Base-by-base conservation (phyloP, 2,329 filamentous ascomycete species). In the Hyphodiscus sp. region DNA sequence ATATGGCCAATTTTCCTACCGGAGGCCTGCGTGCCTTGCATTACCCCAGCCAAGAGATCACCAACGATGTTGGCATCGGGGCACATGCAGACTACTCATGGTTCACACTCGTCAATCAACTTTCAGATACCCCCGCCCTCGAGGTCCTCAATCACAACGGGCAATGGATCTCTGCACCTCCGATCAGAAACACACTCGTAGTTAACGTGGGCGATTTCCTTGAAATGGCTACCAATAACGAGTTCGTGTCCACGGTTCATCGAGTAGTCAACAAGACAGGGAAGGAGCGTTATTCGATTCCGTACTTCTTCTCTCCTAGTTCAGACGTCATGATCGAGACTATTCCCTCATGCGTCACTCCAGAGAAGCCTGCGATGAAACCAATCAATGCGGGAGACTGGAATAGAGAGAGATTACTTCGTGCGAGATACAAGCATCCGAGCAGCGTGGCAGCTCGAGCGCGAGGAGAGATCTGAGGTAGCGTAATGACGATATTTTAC, bases 1-100 rank as follows among this genome's bases (percentile, higher is more conserved):
- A 66, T 2, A 75, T 80, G 54, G 73, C 75, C n/a, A 72, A 69
- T 1, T 72, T 76, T 55, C 79, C 79, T 0, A 77, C 65, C 1
- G 61, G 64, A 2, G 68, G 68, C 30, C 64, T 62, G 11, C 41
- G 52, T 15, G 50, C 52, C 13, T 61, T 75, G 1, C 72, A 74
- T 54, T 75, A 75, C 51, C 73, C 73, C 30, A 60, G 67, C 2
- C 63, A 65, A 38, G 51, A 58, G 10, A 69, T 67, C 53, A 47
- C 45, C 20, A 41, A 52, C 10, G 49, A 57, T 18, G 44, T 64
- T 41, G 60, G 70, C 29, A 66, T 69, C 54, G 68, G 68, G 41
- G 67, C 67, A 1, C 70, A 73, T 55, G 67, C 70, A 0, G 74
- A 76, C 62, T 73, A 68, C 54, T 72, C 72, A 6, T 72, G 74